Base-by-base conservation (phyloP, 2,329 filamentous ascomycete species). In the Aquanectria penicillioides region DNA sequence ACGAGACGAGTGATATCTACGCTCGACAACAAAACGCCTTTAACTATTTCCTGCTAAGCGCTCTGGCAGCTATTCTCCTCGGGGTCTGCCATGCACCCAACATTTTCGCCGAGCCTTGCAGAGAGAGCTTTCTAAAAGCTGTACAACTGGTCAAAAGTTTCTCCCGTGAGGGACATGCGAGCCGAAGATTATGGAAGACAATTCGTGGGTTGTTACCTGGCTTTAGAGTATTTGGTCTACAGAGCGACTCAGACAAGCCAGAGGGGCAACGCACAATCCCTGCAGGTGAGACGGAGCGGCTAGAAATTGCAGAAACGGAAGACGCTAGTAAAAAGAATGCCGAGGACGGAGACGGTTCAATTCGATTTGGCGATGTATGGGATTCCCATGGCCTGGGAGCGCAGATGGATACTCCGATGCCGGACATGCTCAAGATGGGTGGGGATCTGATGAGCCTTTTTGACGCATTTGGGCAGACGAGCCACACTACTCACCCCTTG, bases 41-140 rank as follows among this genome's bases (percentile, higher is more conserved):
- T 10, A 69, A 72, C 26, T 71, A 72, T 6, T 72, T 72, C 1
- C 53, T 72, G 1, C 63, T 64, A 11, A 74, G 65, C 63, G 75
- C 15, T 46, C 67, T 62, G 63, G 74, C 56, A 20, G 74, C 57
- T 64, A 72, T 69, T 0, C 64, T 69, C 7, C 15, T 69, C 1
- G 81, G 80, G 0, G 79, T 82, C 0, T 74, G 79, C 3, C 78
- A 82, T 57, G 79, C 77, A 0, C 79, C 80, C 0, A 68, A 72
- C 2, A 70, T 71, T 2, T 83, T 81, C 48, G 75, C 77, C 4
- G 74, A 75, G 13, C 66, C 67, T 0, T 76, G 74, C 44, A 66
- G 72, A 5, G 68, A 71, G 34, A 72, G 63, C 3, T 77, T 77
- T 17, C 53, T 68, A 1, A 69, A 73, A 1, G 74, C 73, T 0